phyloP scores from a whole-genome alignment of 2,329 filamentous ascomycete genomes.

The Fusarium poae region DNA sequence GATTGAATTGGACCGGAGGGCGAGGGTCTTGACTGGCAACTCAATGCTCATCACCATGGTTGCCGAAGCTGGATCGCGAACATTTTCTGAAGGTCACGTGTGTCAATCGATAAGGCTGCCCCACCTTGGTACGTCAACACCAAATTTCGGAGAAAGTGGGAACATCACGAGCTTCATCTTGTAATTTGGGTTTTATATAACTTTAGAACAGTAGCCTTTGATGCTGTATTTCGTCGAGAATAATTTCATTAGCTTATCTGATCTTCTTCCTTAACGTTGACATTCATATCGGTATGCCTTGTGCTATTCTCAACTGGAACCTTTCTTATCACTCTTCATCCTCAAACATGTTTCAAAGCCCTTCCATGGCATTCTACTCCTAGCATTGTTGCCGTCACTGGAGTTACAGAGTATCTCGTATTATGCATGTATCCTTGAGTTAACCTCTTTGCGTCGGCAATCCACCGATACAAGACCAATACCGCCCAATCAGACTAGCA shows the following conservation, averaged over 20 bases:
- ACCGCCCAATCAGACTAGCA: background rate
- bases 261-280: accelerated
- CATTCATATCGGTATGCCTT: background rate
- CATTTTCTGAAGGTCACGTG: constrained; percentile 54
- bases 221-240: accelerated
- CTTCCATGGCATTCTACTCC: background rate
- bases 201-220: background rate
- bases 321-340: background rate
- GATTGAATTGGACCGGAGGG: constrained; percentile 18
- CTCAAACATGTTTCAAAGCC: background rate
- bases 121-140: constrained; percentile 38
- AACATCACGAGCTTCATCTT: constrained; percentile 25
- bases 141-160: constrained; percentile 2
- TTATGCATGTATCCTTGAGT: background rate
- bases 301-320: background rate
- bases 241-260: too few relatives aligned
- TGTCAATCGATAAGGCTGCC: constrained; percentile 28
- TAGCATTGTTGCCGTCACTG: accelerated
- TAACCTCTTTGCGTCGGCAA: background rate
- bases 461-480: background rate
- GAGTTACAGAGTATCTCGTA: too few relatives aligned
- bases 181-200: too few relatives aligned
- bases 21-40: constrained; percentile 17
- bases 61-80: constrained; percentile 46
- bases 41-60: constrained; percentile 4